Conservation (phyloP, 768 basidiomycete species). For the Russula olivacea region DNA sequence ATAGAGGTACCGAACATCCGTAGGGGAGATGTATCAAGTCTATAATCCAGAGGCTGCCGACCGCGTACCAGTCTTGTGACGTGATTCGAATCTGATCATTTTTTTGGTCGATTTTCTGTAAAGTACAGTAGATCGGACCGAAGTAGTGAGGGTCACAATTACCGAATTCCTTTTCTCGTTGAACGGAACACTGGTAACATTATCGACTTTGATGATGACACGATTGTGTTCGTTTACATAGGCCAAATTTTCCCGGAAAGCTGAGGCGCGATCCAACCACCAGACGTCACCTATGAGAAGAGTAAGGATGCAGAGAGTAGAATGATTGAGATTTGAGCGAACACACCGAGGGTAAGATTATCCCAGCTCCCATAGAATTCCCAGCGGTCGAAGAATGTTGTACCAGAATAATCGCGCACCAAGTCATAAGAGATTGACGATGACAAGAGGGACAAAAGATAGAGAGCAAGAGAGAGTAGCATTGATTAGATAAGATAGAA, state of each 20-base stretch:
- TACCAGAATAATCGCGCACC: slow-evolving; percentile 36
- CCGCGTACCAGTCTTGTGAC: slow-evolving; percentile 37
- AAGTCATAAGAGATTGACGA: slow-evolving; percentile 30
- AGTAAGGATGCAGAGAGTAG: background rate
- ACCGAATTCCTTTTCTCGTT: slow-evolving; percentile 58
- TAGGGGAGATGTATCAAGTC: slow-evolving; percentile 47
- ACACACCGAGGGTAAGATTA: slow-evolving; percentile 36
- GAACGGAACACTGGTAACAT: slow-evolving; percentile 47
- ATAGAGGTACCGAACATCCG: slow-evolving; percentile 44
- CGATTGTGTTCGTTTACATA: slow-evolving; percentile 57
- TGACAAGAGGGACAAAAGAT: slow-evolving; percentile 8
- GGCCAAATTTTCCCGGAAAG: slow-evolving; percentile 45
- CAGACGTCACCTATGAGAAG: slow-evolving; percentile 50
- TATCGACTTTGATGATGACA: slow-evolving; percentile 72
- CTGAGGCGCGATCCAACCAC: slow-evolving; percentile 47
- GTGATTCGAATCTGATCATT: slow-evolving; percentile 41
- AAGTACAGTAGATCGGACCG: background rate
- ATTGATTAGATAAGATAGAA: slow-evolving; percentile 11
- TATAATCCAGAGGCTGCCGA: slow-evolving; percentile 44
- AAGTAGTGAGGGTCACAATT: slow-evolving; percentile 17
- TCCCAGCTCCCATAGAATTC: slow-evolving; percentile 40
- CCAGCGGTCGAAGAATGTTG: slow-evolving; percentile 43
- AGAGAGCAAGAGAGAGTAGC: background rate
- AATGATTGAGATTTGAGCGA: background rate
- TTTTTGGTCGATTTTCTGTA: background rate